Conservation (phyloP, 1,284 basidiomycete genomes). For the Heterobasidion irregulare region DNA sequence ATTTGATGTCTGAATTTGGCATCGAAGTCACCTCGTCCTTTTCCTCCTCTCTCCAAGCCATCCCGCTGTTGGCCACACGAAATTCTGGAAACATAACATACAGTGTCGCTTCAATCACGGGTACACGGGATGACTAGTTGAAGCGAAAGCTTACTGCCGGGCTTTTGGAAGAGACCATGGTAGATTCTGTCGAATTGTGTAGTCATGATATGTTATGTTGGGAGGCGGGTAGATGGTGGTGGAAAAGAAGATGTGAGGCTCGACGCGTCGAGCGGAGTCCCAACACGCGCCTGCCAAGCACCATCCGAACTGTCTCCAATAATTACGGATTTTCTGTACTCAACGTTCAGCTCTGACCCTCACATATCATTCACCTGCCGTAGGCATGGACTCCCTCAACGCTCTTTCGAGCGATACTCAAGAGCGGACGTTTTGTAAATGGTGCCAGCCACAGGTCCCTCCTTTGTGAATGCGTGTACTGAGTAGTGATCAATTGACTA, state of each 20-base stretch:
- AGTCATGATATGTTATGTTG: slow-evolving; percentile 32
- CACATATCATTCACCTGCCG: not conserved
- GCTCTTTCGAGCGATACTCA: slow-evolving; percentile 61
- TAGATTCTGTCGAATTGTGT: slow-evolving; percentile 82
- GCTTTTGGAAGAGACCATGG: slow-evolving; percentile 62
- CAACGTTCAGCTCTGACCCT: no score
- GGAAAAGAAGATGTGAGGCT: not conserved
- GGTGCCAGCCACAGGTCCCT: slow-evolving; percentile 32
- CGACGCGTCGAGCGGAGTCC: slow-evolving; percentile 24
- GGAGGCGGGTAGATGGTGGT: slow-evolving; percentile 7
- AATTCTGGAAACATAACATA: slow-evolving; percentile 54
- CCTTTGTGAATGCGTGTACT: slow-evolving; percentile 2
- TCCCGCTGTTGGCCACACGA: slow-evolving; percentile 79
- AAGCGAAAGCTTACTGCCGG: slow-evolving; percentile 63
- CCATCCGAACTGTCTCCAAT: no score
- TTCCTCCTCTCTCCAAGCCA: slow-evolving; percentile 86
- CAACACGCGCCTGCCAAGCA: slow-evolving; percentile 2
- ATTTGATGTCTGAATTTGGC: slow-evolving; percentile 71
- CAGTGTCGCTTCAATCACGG: not conserved
- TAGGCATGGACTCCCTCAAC: slow-evolving; percentile 47
- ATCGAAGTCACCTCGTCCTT: slow-evolving; percentile 61
- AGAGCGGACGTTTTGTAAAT: slow-evolving; percentile 81
- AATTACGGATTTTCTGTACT: no score
- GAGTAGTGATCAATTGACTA: slow-evolving; percentile 1
- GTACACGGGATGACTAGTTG: not conserved